These are phyloP conservation scores for Gossypium lobatum DNA, from an alignment of 441 rosid genomes.

Conservation along the genomic window DNA sequence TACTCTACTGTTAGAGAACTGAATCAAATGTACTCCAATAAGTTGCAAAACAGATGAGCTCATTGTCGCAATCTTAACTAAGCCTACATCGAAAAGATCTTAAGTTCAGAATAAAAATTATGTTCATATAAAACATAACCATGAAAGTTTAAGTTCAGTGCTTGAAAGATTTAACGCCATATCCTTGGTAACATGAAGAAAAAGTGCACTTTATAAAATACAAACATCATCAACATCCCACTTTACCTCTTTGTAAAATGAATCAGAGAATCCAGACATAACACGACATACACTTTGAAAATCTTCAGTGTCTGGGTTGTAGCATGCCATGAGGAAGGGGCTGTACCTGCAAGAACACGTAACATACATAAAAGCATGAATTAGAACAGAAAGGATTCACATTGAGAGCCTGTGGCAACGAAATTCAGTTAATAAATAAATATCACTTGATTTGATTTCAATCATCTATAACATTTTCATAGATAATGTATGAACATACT, in stretches of 20 bases:
- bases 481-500: background rate
- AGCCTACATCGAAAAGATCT: background rate
- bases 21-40: background rate
- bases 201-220: background rate
- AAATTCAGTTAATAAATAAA: background rate
- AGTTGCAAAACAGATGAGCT: background rate
- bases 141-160: background rate
- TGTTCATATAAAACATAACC: background rate
- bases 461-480: background rate
- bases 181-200: slow-evolving; percentile 4
- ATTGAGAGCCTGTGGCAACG: background rate
- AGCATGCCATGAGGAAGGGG: slow-evolving; percentile 94
- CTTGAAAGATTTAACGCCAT: background rate
- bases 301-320: slow-evolving; percentile 72
- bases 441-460: background rate
- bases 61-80: background rate
- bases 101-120: background rate
- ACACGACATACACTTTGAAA: slow-evolving; percentile 85
- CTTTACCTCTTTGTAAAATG: slow-evolving; percentile 70
- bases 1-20: background rate
- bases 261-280: slow-evolving; percentile 88
- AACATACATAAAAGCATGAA: background rate
- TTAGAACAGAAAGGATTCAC: background rate
- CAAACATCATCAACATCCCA: background rate
- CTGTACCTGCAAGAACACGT: slow-evolving; percentile 58